Conservation (phyloP, 441 rosid species). For the Bocquillonia castaneifolia region DNA sequence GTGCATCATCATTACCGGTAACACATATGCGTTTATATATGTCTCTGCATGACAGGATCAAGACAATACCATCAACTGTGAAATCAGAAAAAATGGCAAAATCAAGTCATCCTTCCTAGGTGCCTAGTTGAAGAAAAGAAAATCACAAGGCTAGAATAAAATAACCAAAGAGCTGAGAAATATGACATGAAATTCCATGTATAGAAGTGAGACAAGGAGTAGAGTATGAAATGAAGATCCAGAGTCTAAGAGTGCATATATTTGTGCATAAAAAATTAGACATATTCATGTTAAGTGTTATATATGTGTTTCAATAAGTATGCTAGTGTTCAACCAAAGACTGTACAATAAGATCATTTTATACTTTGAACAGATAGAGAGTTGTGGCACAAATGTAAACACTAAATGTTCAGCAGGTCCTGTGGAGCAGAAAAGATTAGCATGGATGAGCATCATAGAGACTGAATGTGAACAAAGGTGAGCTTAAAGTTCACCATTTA, state of each 20-base stretch:
- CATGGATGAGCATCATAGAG: not conserved
- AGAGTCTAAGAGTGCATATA: not conserved
- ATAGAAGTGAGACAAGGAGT: not conserved
- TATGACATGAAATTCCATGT: not conserved
- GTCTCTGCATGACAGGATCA: conserved; percentile 45
- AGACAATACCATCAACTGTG: conserved; percentile 11
- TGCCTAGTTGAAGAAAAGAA: not conserved
- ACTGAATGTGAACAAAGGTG: not conserved
- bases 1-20: conserved; percentile 63
- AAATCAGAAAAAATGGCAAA: not conserved
- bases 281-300: not conserved
- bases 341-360: not conserved
- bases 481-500: not conserved
- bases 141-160: not conserved
- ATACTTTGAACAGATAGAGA: not conserved
- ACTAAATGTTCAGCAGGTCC: not conserved
- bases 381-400: not conserved
- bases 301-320: too few species aligned
- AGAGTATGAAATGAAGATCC: not conserved
- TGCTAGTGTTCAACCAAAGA: not conserved
- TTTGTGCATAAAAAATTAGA: not conserved
- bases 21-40: conserved; percentile 57
- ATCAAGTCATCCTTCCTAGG: not conserved
- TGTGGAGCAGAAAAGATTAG: not conserved
- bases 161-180: conserved; percentile 6